Conservation (phyloP, 768 basidiomycete genomes). For the Phanerochaete sordida region DNA sequence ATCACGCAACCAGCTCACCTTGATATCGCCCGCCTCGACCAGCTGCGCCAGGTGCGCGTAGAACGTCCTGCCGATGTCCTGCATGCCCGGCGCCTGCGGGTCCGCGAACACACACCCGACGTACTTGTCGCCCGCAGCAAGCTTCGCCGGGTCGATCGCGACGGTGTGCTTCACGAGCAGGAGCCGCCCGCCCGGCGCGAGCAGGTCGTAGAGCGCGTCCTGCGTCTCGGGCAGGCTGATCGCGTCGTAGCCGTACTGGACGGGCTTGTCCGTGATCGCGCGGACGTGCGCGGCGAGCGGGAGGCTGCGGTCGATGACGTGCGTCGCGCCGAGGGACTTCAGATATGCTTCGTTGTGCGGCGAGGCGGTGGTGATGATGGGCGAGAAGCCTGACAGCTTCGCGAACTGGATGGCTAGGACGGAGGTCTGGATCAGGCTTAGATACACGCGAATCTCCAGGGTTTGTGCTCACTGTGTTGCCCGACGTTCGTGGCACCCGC, state of each 20-base stretch:
- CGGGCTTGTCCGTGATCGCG: slow-evolving; percentile 14
- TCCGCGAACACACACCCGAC: slow-evolving; percentile 37
- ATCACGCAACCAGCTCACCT: slow-evolving; percentile 13
- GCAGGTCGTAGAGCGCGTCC: slow-evolving; percentile 16
- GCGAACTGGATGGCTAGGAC: slow-evolving; percentile 1
- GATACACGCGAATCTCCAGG: no score
- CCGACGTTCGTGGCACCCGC: slow-evolving; percentile 37
- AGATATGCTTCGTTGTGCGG: slow-evolving; percentile 20
- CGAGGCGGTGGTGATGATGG: slow-evolving; percentile 25
- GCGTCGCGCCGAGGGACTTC: slow-evolving; percentile 28
- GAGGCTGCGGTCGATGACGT: slow-evolving; percentile 24
- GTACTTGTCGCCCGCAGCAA: slow-evolving; percentile 37
- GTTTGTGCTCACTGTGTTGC: no score
- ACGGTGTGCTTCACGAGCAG: slow-evolving; percentile 9
- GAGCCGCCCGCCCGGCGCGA: slow-evolving; percentile 21
- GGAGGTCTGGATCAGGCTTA: background rate
- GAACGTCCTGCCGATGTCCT: slow-evolving; percentile 14
- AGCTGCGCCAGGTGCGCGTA: slow-evolving; percentile 13
- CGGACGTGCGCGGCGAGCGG: slow-evolving; percentile 7
- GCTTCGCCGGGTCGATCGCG: slow-evolving; percentile 7
- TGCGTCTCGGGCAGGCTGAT: slow-evolving; percentile 21
- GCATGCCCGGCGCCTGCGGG: slow-evolving; percentile 1
- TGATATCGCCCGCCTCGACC: slow-evolving; percentile 16
- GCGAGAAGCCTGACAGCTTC: slow-evolving; percentile 8
- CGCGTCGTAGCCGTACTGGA: slow-evolving; percentile 23